These are phyloP conservation scores for Deakozyma indianensis DNA, from an alignment of 805 yeast species.

Conservation along the genomic window DNA sequence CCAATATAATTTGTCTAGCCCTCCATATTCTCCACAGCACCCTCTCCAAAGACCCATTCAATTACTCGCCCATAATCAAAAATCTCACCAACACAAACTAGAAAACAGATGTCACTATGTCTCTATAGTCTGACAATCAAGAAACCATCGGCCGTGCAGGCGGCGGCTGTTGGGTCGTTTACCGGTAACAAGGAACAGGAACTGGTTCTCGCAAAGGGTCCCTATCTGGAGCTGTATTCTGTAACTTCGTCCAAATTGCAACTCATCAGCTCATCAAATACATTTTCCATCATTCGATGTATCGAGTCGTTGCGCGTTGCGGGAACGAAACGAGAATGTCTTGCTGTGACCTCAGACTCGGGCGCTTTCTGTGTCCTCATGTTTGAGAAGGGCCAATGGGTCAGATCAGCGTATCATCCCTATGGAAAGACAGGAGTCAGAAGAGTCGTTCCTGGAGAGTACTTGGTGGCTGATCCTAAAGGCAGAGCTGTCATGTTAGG, in stretches of 20 bases:
- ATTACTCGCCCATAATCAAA: too few relatives aligned
- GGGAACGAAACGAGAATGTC: constrained; percentile 38
- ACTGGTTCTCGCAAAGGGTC: constrained; percentile 42
- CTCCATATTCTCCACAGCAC: too few relatives aligned
- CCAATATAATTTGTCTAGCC: too few relatives aligned
- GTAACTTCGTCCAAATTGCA: constrained; percentile 32
- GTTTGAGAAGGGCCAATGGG: constrained; percentile 31
- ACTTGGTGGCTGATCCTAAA: constrained; percentile 53
- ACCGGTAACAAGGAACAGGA: constrained; percentile 29
- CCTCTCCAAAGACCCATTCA: too few relatives aligned
- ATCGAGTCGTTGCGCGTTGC: constrained; percentile 37
- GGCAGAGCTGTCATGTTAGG: constrained; percentile 56
- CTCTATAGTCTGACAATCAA: neutral
- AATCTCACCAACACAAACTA: too few relatives aligned
- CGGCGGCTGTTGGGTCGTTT: neutral
- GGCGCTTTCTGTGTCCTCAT: constrained; percentile 52
- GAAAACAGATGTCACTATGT: neutral
- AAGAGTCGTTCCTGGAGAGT: constrained; percentile 61
- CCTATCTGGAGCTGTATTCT: constrained; percentile 35
- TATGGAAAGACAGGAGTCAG: constrained; percentile 62
- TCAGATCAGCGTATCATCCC: constrained; percentile 22
- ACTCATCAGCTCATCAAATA: constrained; percentile 28
- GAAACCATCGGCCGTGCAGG: neutral
- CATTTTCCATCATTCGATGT: constrained; percentile 45
- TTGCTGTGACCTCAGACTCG: constrained; percentile 67